These are phyloP conservation scores for Aureobasidium pullulans DNA, from an alignment of 2,329 filamentous ascomycete genomes.

Conservation along the genomic window DNA sequence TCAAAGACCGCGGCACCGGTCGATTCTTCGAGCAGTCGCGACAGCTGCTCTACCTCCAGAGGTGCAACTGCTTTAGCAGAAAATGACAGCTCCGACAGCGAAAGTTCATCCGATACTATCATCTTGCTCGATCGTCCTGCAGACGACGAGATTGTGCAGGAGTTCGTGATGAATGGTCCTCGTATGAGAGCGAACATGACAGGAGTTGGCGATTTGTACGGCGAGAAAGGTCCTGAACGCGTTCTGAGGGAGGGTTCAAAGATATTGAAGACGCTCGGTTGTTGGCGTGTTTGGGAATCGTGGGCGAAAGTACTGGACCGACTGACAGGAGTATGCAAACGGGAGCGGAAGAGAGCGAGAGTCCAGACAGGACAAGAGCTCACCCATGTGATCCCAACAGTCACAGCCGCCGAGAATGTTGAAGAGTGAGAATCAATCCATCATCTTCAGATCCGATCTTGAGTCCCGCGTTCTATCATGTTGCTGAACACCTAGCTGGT, in stretches of 20 bases:
- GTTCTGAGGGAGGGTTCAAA: slow-evolving; percentile 34
- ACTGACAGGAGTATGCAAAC: background rate
- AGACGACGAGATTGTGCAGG: slow-evolving; percentile 52
- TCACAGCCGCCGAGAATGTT: no score
- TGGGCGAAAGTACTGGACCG: background rate
- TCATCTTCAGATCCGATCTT: no score
- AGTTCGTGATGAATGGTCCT: slow-evolving; percentile 45
- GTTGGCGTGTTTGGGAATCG: slow-evolving; percentile 16
- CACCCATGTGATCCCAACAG: no score
- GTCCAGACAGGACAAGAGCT: background rate
- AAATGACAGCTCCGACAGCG: background rate
- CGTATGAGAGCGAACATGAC: slow-evolving; percentile 45
- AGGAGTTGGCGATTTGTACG: slow-evolving; percentile 46
- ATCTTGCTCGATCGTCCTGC: slow-evolving; percentile 44
- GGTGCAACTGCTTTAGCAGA: background rate
- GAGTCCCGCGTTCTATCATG: no score
- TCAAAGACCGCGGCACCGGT: background rate
- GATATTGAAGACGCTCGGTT: slow-evolving; percentile 22
- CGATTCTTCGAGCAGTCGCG: no score
- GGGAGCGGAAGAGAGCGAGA: background rate
- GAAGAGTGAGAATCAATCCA: no score
- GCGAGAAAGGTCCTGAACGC: slow-evolving; percentile 28
- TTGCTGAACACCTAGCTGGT: no score
- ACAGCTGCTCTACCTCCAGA: background rate
- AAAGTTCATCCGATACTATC: background rate